phyloP scores from a whole-genome alignment of 1,284 basidiomycete genomes.

The Ganoderma meredithae region DNA sequence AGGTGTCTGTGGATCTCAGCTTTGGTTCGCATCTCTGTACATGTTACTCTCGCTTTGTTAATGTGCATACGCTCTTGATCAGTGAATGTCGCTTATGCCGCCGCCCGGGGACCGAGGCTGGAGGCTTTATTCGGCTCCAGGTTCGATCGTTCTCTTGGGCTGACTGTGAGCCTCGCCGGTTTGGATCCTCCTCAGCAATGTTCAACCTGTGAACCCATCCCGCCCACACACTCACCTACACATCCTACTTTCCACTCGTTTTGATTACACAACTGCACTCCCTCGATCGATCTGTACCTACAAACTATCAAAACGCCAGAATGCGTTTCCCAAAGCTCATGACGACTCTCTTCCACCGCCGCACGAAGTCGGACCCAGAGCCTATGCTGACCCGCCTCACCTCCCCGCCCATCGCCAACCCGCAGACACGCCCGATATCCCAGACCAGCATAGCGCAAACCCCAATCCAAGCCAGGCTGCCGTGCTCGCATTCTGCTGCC shows the following conservation, averaged over 20 bases:
- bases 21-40: constrained; percentile 8
- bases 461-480: neutral
- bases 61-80: constrained; percentile 2
- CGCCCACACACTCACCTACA: neutral
- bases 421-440: constrained; percentile 36
- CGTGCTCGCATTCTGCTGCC: constrained; percentile 11
- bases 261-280: neutral
- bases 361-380: constrained; percentile 45
- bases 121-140: neutral
- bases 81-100: neutral
- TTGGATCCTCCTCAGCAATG: neutral
- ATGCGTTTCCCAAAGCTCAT: constrained; percentile 46
- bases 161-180: neutral
- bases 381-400: constrained; percentile 26
- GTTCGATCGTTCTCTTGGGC: neutral
- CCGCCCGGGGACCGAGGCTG: too few relatives aligned
- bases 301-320: neutral
- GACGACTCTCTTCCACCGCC: constrained; percentile 46
- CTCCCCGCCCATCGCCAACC: constrained; percentile 25
- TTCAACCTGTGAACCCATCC: neutral
- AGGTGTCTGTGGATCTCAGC: neutral
- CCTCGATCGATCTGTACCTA: neutral
- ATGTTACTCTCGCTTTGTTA: constrained; percentile 4
- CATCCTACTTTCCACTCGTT: constrained; percentile 1
- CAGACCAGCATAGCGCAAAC: constrained; percentile 27